Evolutionary conservation across 306 rosid species (phyloP).

Genomic region (Begonia peltatifolia): DNA sequence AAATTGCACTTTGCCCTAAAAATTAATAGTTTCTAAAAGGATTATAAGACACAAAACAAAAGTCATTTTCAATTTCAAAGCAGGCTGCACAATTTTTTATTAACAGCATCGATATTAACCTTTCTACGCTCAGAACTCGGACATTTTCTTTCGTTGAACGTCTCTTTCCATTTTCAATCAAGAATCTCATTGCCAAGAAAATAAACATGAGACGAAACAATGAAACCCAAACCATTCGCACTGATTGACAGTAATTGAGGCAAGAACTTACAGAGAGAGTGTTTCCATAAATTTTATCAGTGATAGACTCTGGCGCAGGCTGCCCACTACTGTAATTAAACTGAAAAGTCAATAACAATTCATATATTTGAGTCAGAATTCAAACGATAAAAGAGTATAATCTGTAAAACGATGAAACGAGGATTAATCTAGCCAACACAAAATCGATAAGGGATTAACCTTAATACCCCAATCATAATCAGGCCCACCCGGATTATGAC

Average conservation of each 20-base stretch:
- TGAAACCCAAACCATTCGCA: neutral
- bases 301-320: constrained; percentile 97
- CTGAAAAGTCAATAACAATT: constrained; percentile 28
- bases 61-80: too few relatives aligned
- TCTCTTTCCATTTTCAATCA: too few relatives aligned
- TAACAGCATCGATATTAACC: too few relatives aligned
- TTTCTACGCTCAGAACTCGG: too few relatives aligned
- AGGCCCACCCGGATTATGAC: constrained; percentile 99
- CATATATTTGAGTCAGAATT: constrained; percentile 21
- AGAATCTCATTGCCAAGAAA: too few relatives aligned
- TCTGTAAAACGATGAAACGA: too few relatives aligned
- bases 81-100: too few relatives aligned
- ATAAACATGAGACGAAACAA: neutral
- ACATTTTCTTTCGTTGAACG: too few relatives aligned
- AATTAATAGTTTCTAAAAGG: too few relatives aligned
- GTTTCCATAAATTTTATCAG: constrained; percentile 95
- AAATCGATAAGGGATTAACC: constrained; percentile 28
- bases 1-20: too few relatives aligned
- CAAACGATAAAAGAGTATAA: neutral
- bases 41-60: too few relatives aligned
- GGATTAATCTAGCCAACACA: too few relatives aligned
- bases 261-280: constrained; percentile 70
- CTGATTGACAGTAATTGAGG: neutral
- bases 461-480: constrained; percentile 99
- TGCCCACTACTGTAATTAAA: constrained; percentile 96